Evolutionary conservation across 345 rosid species (phyloP), one percentile per base, ranked within the genome.

Genomic region (Eucalyptus caleyi): DNA sequence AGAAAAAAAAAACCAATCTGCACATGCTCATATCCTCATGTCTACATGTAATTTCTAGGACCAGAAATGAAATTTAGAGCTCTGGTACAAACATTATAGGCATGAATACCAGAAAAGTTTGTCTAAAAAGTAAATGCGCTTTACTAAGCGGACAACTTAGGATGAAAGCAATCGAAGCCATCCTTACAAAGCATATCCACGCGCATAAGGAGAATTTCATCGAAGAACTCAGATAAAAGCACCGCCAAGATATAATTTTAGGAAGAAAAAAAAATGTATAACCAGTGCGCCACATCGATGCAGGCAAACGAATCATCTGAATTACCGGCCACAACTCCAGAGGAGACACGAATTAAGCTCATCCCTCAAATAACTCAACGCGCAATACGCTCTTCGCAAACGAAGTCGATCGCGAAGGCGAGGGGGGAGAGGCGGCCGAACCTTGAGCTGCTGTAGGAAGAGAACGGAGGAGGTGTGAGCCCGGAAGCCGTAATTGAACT

Each of bases 391-490:
- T 21, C 87, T 50, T 50, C 40, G 62, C 56, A 4, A 19, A 86
- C 47, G 50, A 34, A 59, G 30, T 53, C 60, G 27, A 37, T 40
- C 67, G 54, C 21, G 7, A 82, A n/a, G 44, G 82, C 32, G 47
- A 34, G 54, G 54, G 54, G n/a, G 14, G 62, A 56, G 62, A 24
- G 62, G 49, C 83, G 51, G 59, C 49, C 69, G 37, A 51, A 96
- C 99, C 97, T 97, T 98, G 90, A 98, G 99, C 92, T 96, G 98
- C 90, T 97, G 99, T 89, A 98, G 97, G 92, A 97, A 97, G 91
- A 95, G 93, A 69, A 95, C 95, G 80, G 99, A 94, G 60, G 97
- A 95, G 89, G 99, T 92, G 91, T 97, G 98, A 88, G 99, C 96
- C 89, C 93, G 96, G 92, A 98, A 98, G 56, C 95, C 94, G 89